Evolutionary conservation across 345 rosid species (phyloP).

Genomic region (Salix koriyanagi): DNA sequence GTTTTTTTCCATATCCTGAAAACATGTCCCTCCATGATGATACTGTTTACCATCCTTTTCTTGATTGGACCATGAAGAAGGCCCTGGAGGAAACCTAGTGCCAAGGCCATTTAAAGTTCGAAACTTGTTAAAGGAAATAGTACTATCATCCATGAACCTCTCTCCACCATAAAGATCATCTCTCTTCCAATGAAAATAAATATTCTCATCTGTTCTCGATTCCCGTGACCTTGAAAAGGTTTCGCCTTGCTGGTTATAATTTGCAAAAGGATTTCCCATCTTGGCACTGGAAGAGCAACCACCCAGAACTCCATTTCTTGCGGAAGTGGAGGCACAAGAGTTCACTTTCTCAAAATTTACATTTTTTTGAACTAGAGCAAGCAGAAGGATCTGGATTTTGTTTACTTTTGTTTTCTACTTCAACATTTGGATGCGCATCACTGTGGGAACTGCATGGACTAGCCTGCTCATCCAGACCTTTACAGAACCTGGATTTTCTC

Average conservation of each 20-base stretch:
- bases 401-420: slow-evolving; percentile 21
- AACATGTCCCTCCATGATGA: slow-evolving; percentile 1
- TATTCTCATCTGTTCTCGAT: neutral
- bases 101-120: neutral
- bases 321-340: slow-evolving; percentile 18
- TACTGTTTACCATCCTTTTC: slow-evolving; percentile 7
- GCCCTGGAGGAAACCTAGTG: slow-evolving; percentile 15
- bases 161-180: slow-evolving; percentile 9
- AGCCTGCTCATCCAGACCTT: slow-evolving; percentile 26
- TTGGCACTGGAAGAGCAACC: slow-evolving; percentile 15
- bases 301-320: slow-evolving; percentile 18
- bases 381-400: slow-evolving; percentile 18
- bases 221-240: slow-evolving; percentile 2
- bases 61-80: slow-evolving; percentile 9
- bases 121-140: neutral
- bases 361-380: slow-evolving; percentile 22
- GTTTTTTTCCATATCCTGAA: slow-evolving; percentile 7
- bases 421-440: slow-evolving; percentile 21
- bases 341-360: slow-evolving; percentile 20
- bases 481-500: slow-evolving; percentile 32
- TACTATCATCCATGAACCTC: slow-evolving; percentile 7
- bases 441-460: slow-evolving; percentile 26
- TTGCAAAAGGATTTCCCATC: neutral
- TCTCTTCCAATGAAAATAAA: slow-evolving; percentile 1
- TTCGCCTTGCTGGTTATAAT: neutral